Conservation (phyloP, 1,139 yeast genomes). For the Ogataea hybrid region DNA sequence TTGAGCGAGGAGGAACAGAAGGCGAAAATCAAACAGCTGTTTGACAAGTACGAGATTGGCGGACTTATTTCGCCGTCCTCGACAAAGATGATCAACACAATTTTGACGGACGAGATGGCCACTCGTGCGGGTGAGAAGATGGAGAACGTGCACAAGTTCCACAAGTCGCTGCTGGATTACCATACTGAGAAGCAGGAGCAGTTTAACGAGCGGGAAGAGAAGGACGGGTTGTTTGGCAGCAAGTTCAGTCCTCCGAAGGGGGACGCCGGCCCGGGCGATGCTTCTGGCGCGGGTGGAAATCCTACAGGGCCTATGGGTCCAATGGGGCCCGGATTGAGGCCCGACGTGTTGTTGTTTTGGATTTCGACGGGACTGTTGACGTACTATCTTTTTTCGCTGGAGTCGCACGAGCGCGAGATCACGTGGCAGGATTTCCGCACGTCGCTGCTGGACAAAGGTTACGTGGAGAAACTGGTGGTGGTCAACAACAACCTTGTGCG, state of each 20-base stretch:
- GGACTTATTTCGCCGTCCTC: conserved; percentile 31
- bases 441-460: conserved; percentile 58
- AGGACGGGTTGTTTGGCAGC: conserved; percentile 12
- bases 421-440: conserved; percentile 68
- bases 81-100: conserved; percentile 27
- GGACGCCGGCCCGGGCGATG: neutral
- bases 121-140: conserved; percentile 30
- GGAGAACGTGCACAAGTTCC: conserved; percentile 31
- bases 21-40: conserved; percentile 18
- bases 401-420: conserved; percentile 25
- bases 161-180: conserved; percentile 29
- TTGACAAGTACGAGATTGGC: conserved; percentile 30
- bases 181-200: conserved; percentile 29
- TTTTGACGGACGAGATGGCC: conserved; percentile 26
- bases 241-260: conserved; percentile 14
- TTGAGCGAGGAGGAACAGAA: conserved; percentile 20
- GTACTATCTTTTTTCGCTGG: conserved; percentile 20
- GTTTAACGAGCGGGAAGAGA: conserved; percentile 2
- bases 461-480: conserved; percentile 65
- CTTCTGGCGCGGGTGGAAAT: neutral
- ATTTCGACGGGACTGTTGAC: conserved; percentile 20
- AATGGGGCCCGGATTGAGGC: conserved; percentile 13
- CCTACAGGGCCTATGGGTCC: neutral
- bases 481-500: conserved; percentile 63
- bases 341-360: conserved; percentile 25